Base-by-base conservation (phyloP, 2,329 filamentous ascomycete species). In the Alternaria alternata region DNA sequence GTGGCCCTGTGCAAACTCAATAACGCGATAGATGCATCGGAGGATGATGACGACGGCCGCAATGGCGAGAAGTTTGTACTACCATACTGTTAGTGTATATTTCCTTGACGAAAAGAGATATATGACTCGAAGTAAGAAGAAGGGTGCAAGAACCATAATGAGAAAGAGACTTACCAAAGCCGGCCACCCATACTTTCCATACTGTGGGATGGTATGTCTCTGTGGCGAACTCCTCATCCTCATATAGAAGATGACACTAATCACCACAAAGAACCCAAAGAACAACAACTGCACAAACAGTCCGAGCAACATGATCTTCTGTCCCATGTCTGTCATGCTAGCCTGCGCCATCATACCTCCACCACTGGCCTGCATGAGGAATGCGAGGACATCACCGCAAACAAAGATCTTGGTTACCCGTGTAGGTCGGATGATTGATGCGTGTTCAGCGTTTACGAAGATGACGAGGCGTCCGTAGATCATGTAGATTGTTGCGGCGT, bases 331-430 rank as follows among this genome's bases (percentile, higher is more conserved):
- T 9, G 57, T 60, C 61, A 66, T 66, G 38, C 46, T 51, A 1
- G 28, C 51, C 32, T 63, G 54, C 5, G 64, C 68, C 69, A 72
- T 71, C 65, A 72, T 70, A 11, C 69, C 67, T 30, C 68, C 69
- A 3, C 67, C 70, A 38, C 73, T 74, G 24, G 76, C 75, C 68
- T 88, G 85, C 14, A 86, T 68, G 1, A 82, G 36, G 64, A 88
- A 84, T 0, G 82, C 82, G 8, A 85, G 43, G 5, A 87, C 71
- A 64, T 88, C 86, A 43, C 85, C 84, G 7, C 69, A 54, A 4
- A 88, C 84, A 59, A 88, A 88, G n/a, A 83, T 76, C 46, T 80
- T 83, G 5, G 85, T 87, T 4, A 87, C 71, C 74, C 80, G 80
- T 8, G 64, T 77, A 3, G 77, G 72, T 3, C 68, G 64, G 52